Percentiles rank a stretch among this genome's conserved stretches.
phyloP scores from a whole-genome alignment of 192 early-diverging fungal species.

The Chytriomyces sp. region DNA sequence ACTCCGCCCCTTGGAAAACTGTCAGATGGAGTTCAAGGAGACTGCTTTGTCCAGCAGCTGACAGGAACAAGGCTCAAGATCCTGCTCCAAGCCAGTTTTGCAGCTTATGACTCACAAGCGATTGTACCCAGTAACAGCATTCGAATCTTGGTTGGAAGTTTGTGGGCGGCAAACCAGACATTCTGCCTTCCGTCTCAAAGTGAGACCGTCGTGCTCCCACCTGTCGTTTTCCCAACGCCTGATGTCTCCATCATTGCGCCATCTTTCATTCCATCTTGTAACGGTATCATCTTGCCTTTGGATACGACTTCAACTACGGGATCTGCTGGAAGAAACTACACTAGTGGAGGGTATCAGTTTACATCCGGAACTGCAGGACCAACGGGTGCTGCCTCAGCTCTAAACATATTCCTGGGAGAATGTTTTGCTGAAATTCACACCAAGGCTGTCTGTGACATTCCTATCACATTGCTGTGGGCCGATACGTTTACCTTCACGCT shows the following conservation, averaged over 20 bases:
- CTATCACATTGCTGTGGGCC: background rate
- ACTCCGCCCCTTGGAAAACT: constrained; percentile 28
- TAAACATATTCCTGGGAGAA: background rate
- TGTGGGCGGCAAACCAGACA: constrained; percentile 16
- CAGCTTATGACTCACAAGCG: constrained; percentile 17
- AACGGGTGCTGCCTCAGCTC: background rate
- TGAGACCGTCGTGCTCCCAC: background rate
- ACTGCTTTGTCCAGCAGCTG: constrained; percentile 26
- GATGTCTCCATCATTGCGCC: constrained; percentile 23
- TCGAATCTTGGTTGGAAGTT: background rate
- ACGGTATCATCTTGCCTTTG: constrained; percentile 9
- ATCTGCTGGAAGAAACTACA: constrained; percentile 28
- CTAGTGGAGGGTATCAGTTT: background rate
- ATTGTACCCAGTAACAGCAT: constrained; percentile 14
- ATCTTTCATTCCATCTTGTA: constrained; percentile 7
- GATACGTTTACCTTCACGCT: constrained; percentile 20
- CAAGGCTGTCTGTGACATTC: constrained; percentile 7
- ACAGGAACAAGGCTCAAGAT: constrained; percentile 21
- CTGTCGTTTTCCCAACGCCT: constrained; percentile 11
- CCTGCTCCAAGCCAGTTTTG: constrained; percentile 10
- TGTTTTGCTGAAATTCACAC: constrained; percentile 3
- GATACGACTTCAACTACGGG: constrained; percentile 24
- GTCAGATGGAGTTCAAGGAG: background rate
- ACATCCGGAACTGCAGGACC: background rate
- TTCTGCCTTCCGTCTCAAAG: background rate